Evolutionary conservation across 495 filamentous ascomycete genomes (phyloP).

Genomic region (Parathielavia appendiculata): DNA sequence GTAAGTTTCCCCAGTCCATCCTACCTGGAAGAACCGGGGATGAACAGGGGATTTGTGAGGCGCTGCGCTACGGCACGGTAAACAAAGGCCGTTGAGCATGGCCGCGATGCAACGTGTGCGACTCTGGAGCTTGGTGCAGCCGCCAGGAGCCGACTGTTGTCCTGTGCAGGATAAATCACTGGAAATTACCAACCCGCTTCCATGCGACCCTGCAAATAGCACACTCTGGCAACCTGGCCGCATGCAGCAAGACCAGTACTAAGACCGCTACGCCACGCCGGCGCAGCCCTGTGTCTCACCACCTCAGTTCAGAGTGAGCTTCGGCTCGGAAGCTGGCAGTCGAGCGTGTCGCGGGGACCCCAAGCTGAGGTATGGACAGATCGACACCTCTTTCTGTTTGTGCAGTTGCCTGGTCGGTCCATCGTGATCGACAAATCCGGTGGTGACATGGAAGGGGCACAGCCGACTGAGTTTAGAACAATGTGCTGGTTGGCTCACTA

Average conservation of each 20-base stretch:
- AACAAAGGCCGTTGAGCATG: constrained; percentile 1
- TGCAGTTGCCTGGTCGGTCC: constrained; percentile 1
- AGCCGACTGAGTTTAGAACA: constrained; percentile 5
- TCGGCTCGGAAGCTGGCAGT: background rate
- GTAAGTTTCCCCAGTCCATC: background rate
- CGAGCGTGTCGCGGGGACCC: too few species aligned
- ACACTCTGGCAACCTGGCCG: background rate
- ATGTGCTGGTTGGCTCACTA: constrained; percentile 5
- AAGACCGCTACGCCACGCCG: constrained; percentile 3
- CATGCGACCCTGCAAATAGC: background rate
- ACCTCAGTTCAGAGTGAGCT: background rate
- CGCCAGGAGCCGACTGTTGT: constrained; percentile 1
- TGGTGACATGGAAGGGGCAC: constrained; percentile 4
- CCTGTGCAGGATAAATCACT: background rate
- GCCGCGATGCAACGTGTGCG: background rate
- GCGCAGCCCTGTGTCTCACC: background rate
- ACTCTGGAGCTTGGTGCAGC: constrained; percentile 19
- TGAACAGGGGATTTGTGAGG: background rate
- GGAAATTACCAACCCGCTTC: background rate
- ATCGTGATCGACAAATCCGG: constrained; percentile 1
- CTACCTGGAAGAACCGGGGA: background rate
- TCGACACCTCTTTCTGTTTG: background rate
- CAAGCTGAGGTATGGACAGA: background rate
- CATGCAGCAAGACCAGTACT: background rate
- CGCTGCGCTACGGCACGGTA: constrained; percentile 1